Conservation (phyloP, 2,329 filamentous ascomycete species). For the Diaporthe helianthi region DNA sequence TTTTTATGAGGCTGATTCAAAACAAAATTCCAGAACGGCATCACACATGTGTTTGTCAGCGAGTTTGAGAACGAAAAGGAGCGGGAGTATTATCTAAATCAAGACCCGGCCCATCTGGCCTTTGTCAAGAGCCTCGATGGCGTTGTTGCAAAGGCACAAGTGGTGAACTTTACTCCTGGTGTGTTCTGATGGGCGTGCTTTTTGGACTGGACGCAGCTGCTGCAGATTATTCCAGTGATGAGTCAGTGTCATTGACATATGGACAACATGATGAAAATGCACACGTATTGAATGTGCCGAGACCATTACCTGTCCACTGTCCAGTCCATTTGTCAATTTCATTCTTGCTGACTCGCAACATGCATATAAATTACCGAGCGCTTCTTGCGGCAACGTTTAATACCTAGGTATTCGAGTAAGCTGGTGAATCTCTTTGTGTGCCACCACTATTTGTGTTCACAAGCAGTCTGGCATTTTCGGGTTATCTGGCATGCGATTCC, state of each 20-base stretch:
- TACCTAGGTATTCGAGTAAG: not conserved
- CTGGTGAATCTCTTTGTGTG: not conserved
- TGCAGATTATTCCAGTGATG: no score
- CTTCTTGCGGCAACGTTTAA: no score
- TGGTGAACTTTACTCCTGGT: slow-evolving; percentile 66
- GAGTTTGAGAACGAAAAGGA: slow-evolving; percentile 71
- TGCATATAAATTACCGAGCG: not conserved
- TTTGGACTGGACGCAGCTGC: not conserved
- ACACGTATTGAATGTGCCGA: not conserved
- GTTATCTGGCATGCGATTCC: not conserved
- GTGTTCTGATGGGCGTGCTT: slow-evolving; percentile 39
- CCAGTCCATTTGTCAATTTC: no score
- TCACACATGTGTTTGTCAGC: slow-evolving; percentile 73
- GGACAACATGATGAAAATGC: not conserved
- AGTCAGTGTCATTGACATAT: not conserved
- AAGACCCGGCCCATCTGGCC: slow-evolving; percentile 68
- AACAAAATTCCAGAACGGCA: slow-evolving; percentile 56
- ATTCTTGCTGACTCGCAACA: not conserved
- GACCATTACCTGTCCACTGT: not conserved
- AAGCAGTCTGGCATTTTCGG: not conserved
- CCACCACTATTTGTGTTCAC: not conserved
- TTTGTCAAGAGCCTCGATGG: slow-evolving; percentile 61
- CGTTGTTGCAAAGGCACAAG: slow-evolving; percentile 59
- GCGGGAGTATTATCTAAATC: slow-evolving; percentile 70
- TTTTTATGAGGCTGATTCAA: not conserved